Evolutionary conservation across 2,329 filamentous ascomycete genomes (phyloP).

Genomic region (Hymenoscyphus salicellus): DNA sequence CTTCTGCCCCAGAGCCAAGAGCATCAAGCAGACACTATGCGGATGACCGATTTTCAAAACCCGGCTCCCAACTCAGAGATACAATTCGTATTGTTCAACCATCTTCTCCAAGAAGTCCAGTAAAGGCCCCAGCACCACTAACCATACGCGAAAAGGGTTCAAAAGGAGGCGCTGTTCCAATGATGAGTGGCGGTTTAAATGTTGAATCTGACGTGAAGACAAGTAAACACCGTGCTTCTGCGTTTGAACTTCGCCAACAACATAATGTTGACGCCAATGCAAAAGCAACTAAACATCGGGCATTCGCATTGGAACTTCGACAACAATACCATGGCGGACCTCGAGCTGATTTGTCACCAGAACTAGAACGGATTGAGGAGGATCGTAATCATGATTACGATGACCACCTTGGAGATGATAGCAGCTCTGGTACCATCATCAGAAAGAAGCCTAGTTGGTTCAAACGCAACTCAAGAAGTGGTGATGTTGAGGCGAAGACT

Average conservation of each 20-base stretch:
- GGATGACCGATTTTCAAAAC: conserved; percentile 19
- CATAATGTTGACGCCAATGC: neutral
- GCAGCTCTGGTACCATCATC: conserved; percentile 26
- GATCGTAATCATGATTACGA: conserved; percentile 21
- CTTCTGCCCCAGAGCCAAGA: conserved; percentile 35
- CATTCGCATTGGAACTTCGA: conserved; percentile 22
- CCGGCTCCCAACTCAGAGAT: conserved; percentile 19
- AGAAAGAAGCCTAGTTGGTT: conserved; percentile 36
- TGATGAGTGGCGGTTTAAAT: conserved; percentile 21
- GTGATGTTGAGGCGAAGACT: conserved; percentile 22
- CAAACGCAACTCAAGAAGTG: conserved; percentile 32
- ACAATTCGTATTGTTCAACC: conserved; percentile 33
- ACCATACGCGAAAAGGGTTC: conserved; percentile 35
- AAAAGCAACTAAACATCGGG: neutral
- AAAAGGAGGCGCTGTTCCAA: conserved; percentile 14
- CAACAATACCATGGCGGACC: conserved; percentile 24
- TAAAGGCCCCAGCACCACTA: conserved; percentile 34
- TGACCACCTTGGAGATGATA: conserved; percentile 23
- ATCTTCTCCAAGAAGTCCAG: conserved; percentile 29
- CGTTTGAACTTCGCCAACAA: conserved; percentile 1
- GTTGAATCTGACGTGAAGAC: neutral
- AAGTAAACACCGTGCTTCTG: neutral
- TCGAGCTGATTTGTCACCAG: conserved; percentile 12
- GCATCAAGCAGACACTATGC: conserved; percentile 5
- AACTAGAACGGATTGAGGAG: conserved; percentile 26